Percentiles rank a stretch among this genome's conserved stretches.
Evolutionary conservation across 75 land plant genomes (phyloP).

Genomic region (Pinus albicaulis): DNA sequence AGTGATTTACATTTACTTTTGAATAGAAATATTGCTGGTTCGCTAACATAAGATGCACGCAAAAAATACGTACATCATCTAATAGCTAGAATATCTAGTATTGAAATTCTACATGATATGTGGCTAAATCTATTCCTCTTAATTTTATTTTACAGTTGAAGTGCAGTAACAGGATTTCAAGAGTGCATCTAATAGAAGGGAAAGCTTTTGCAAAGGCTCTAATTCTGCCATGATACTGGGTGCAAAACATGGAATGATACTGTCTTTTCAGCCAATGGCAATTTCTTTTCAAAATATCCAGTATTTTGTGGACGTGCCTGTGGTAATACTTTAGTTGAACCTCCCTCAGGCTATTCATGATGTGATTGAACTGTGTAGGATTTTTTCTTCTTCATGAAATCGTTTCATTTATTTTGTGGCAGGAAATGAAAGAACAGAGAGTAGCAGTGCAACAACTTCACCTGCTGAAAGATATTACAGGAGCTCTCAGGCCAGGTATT

Average conservation of each 20-base stretch:
- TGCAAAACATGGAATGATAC: constrained; percentile 73
- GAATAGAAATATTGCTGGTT: too few relatives aligned
- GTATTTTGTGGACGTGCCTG: constrained; percentile 83
- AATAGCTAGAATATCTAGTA: background rate
- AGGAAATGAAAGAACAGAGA: constrained; percentile 40
- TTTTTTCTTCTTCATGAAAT: background rate
- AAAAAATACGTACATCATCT: background rate
- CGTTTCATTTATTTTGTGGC: background rate
- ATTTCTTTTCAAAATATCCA: constrained; percentile 78
- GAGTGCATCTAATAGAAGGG: background rate
- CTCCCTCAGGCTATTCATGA: background rate
- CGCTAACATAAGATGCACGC: background rate
- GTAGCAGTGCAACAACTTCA: constrained; percentile 20
- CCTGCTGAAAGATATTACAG: constrained; percentile 25
- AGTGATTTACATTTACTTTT: too few relatives aligned
- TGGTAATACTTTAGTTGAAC: background rate
- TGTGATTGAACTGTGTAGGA: background rate
- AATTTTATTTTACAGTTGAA: constrained; percentile 19
- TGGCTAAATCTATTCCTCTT: background rate
- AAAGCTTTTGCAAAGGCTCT: background rate
- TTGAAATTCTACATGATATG: background rate
- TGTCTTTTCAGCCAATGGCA: constrained; percentile 76
- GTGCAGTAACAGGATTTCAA: background rate
- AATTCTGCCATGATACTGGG: constrained; percentile 13
- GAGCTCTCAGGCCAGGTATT: constrained; percentile 36